These are phyloP conservation scores for Lichtheimia corymbifera DNA, from an alignment of 371 early-diverging fungal genomes.

Conservation along the genomic window DNA sequence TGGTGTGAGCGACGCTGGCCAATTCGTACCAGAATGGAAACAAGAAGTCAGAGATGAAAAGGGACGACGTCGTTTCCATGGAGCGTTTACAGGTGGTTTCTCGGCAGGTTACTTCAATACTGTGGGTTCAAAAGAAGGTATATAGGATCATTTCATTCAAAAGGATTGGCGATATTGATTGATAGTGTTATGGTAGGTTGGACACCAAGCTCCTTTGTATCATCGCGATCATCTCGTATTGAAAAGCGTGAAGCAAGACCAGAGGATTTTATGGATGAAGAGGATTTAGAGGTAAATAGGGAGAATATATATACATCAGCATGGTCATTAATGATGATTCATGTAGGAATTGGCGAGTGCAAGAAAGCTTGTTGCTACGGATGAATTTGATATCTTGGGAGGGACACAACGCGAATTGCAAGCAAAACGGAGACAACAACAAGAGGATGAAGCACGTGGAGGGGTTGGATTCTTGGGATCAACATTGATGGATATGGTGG, in stretches of 20 bases:
- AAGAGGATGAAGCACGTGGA: conserved; percentile 39
- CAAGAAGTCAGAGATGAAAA: conserved; percentile 75
- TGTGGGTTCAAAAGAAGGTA: conserved; percentile 95
- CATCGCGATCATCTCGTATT: conserved; percentile 54
- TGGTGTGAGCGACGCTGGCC: conserved; percentile 46
- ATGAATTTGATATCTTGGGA: conserved; percentile 70
- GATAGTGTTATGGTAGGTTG: conserved; percentile 61
- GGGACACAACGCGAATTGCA: conserved; percentile 65
- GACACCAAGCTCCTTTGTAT: conserved; percentile 73
- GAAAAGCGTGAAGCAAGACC: conserved; percentile 48
- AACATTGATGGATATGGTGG: conserved; percentile 51
- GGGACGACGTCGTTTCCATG: conserved; percentile 88
- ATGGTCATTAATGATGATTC: neutral
- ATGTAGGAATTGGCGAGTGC: conserved; percentile 53
- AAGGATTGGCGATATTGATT: neutral
- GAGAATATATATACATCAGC: neutral
- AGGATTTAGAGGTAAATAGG: conserved; percentile 68
- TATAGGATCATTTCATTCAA: neutral
- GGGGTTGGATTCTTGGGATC: conserved; percentile 32
- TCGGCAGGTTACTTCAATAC: conserved; percentile 94
- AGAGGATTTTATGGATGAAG: conserved; percentile 94
- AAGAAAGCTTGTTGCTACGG: conserved; percentile 59
- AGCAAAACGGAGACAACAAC: conserved; percentile 44
- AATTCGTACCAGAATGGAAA: conserved; percentile 57
- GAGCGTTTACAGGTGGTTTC: conserved; percentile 94